Evolutionary conservation across 257 asterid genomes (phyloP).

Genomic region (Avicennia marina): DNA sequence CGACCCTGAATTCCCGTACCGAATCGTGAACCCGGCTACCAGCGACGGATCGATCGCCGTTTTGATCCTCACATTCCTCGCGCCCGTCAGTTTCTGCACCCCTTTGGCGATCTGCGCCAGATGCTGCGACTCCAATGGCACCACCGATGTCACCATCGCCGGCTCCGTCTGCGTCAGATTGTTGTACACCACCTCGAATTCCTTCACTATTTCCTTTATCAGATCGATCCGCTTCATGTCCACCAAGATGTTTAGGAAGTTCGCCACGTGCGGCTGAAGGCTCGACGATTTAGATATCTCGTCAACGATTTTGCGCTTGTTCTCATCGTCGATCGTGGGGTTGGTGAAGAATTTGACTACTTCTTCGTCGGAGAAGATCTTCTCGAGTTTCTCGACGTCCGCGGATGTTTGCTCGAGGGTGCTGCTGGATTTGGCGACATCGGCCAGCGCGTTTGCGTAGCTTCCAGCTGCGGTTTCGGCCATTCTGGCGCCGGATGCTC

Average conservation of each 20-base stretch:
- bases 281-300: slow-evolving; percentile 38
- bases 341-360: slow-evolving; percentile 46
- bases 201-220: slow-evolving; percentile 56
- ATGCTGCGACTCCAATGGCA: slow-evolving; percentile 65
- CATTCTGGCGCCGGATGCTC: slow-evolving; percentile 49
- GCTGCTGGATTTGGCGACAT: slow-evolving; percentile 56
- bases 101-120: slow-evolving; percentile 78
- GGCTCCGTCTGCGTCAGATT: slow-evolving; percentile 54
- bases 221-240: slow-evolving; percentile 66
- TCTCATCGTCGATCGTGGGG: slow-evolving; percentile 39
- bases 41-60: slow-evolving; percentile 63
- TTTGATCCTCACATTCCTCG: slow-evolving; percentile 68
- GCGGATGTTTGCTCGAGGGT: slow-evolving; percentile 40
- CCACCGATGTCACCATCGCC: slow-evolving; percentile 77
- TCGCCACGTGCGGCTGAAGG: slow-evolving; percentile 67
- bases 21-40: slow-evolving; percentile 82
- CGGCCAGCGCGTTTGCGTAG: slow-evolving; percentile 80
- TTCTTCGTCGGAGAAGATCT: slow-evolving; percentile 44
- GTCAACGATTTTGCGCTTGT: slow-evolving; percentile 43
- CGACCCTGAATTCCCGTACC: slow-evolving; percentile 68
- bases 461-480: slow-evolving; percentile 54
- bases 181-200: slow-evolving; percentile 58
- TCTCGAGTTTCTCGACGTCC: slow-evolving; percentile 58
- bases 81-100: slow-evolving; percentile 68
- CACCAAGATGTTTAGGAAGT: slow-evolving; percentile 62